phyloP scores from a whole-genome alignment of 306 rosid genomes.

The Vigna nakashimae region DNA sequence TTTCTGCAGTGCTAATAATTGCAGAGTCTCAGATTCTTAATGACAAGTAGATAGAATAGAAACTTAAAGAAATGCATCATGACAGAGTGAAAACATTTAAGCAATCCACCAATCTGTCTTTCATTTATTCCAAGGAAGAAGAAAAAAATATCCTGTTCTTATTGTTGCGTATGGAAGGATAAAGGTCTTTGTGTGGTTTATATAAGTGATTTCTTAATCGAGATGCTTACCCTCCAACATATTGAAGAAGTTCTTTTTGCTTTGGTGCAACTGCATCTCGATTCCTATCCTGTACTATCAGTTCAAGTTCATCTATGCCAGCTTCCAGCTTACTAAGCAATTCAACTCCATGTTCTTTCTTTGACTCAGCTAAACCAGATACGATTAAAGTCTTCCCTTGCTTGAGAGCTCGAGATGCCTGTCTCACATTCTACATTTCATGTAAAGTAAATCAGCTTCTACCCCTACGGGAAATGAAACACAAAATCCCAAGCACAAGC shows the following conservation, averaged over 20 bases:
- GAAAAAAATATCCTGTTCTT: slow-evolving; percentile 32
- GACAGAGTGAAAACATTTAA: slow-evolving; percentile 32
- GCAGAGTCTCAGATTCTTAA: slow-evolving; percentile 27
- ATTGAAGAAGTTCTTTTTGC: slow-evolving; percentile 93
- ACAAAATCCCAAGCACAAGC: slow-evolving; percentile 20
- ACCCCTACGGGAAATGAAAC: background rate
- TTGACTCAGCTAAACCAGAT: slow-evolving; percentile 87
- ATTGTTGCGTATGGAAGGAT: slow-evolving; percentile 13
- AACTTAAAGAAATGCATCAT: background rate
- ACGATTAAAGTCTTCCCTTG: slow-evolving; percentile 82
- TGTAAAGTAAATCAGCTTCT: slow-evolving; percentile 39
- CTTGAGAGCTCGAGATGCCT: slow-evolving; percentile 82
- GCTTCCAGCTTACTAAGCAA: slow-evolving; percentile 80
- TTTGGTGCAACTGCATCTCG: slow-evolving; percentile 81
- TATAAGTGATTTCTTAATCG: slow-evolving; percentile 5
- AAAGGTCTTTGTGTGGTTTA: slow-evolving; percentile 20
- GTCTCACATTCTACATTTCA: slow-evolving; percentile 77
- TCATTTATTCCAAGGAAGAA: background rate
- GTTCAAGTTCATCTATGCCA: slow-evolving; percentile 88
- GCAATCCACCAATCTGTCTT: background rate
- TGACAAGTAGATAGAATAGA: slow-evolving; percentile 1
- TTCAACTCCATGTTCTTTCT: slow-evolving; percentile 88
- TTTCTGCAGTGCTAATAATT: slow-evolving; percentile 10
- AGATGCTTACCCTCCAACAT: slow-evolving; percentile 81
- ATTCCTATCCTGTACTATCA: slow-evolving; percentile 74